Evolutionary conservation across 2,329 filamentous ascomycete species (phyloP).

Genomic region (Fusarium tjaetaba): DNA sequence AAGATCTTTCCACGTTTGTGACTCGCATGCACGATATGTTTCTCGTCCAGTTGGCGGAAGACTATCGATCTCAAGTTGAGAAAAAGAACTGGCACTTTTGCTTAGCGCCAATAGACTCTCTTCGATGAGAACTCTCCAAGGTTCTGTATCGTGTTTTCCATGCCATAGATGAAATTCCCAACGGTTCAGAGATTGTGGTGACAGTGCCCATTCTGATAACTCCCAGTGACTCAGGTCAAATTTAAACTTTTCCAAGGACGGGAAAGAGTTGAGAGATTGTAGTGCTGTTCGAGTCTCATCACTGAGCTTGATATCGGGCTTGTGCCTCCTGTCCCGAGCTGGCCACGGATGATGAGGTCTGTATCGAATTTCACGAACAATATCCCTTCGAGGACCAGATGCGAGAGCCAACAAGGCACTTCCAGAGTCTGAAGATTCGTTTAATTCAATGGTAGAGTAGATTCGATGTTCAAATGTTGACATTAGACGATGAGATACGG

Average conservation of each 20-base stretch:
- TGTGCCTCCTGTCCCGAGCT: neutral
- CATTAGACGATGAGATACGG: neutral
- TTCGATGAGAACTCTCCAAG: neutral
- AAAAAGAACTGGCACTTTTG: neutral
- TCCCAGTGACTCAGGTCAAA: neutral
- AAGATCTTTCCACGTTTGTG: neutral
- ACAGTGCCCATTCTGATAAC: neutral
- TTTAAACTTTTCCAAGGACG: neutral
- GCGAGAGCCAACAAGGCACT: neutral
- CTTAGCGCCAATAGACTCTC: neutral
- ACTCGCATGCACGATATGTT: neutral
- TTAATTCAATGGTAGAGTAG: neutral
- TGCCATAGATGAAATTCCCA: neutral
- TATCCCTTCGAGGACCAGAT: neutral
- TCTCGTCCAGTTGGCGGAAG: neutral
- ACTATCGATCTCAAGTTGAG: neutral
- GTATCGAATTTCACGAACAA: neutral
- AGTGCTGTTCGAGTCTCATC: neutral
- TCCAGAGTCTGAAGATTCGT: neutral
- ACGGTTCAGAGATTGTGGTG: neutral
- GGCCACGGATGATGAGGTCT: constrained; percentile 2
- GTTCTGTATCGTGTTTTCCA: neutral
- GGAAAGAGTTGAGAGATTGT: neutral
- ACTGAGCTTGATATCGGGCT: neutral
- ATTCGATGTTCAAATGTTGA: neutral